Base-by-base conservation (phyloP, 352 stramenopile genomes). In the Phytophthora kernoviae region DNA sequence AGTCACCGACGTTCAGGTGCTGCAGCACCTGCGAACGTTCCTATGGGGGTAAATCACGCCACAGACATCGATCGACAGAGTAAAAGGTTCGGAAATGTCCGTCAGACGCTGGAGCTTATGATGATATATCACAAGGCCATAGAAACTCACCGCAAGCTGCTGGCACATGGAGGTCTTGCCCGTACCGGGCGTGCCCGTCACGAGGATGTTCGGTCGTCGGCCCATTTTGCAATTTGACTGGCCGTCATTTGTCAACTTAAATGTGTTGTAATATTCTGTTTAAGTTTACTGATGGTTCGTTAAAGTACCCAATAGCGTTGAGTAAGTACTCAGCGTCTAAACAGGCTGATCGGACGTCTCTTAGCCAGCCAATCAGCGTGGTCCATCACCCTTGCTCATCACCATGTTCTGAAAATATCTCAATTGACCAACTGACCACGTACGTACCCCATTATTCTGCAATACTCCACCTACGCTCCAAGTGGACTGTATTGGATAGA, bases 181-280 rank as follows among this genome's bases (percentile, higher is more conserved):
- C 52, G 91, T 98, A 42, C 96, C 96, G 12, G 97, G 97, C 37
- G 97, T 99, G 15, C 97, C 97, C n/a, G 96, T 99, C 24, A 99
- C 81, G 34, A 99, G 84, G 66, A 99, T 97, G 73, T 99, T 99
- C 4, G 97, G 96, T 49, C 84, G 57, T 43, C 79, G 81, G 61
- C 70, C 54, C 76, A 83, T 83, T 60, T 61, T 61, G 20, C 12
- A 36, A 53, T 46, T 51, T 41, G 42, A 66, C 57, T 72, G 64
- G 64, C 41, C 46, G 27, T 1, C 53, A 48, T 45, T 26, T 30
- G 24, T 30, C 24, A 30, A 30, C 24, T 30, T 30, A 30, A 30
- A n/a, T n/a, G 37, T 15, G 24, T 30, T 30, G 24, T 30, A n/a
- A n/a, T n/a, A n/a, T n/a, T n/a, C 6, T 30, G 6, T 30, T 30